phyloP scores from a whole-genome alignment of 2,329 filamentous ascomycete species.

The Alternaria tenuissima region DNA sequence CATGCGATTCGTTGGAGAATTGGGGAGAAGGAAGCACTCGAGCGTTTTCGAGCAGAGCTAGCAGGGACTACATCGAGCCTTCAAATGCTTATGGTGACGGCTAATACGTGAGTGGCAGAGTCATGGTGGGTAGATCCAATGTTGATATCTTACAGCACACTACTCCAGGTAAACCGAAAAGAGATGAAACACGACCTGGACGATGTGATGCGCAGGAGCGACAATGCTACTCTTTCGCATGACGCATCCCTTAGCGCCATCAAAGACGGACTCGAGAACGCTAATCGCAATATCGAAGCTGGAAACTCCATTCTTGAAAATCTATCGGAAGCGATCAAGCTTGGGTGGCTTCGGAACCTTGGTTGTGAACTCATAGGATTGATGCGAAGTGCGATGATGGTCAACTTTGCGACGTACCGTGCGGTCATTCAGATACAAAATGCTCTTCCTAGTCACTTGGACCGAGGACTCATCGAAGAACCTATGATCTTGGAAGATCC shows the following conservation, averaged over 20 bases:
- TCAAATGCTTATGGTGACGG: constrained; percentile 15
- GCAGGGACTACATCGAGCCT: constrained; percentile 8
- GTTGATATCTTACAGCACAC: background rate
- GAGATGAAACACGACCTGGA: background rate
- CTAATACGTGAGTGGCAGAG: background rate
- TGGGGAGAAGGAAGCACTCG: constrained; percentile 20
- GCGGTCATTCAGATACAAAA: background rate
- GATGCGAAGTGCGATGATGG: background rate
- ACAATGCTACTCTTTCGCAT: background rate
- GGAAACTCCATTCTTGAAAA: background rate
- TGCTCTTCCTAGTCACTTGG: background rate
- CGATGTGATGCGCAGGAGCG: background rate
- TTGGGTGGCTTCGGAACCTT: background rate
- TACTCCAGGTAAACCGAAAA: background rate
- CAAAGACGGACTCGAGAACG: background rate
- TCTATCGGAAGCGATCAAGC: background rate
- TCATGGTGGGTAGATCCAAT: too few species aligned
- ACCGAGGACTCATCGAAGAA: background rate
- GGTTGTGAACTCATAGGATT: background rate
- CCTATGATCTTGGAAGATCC: background rate
- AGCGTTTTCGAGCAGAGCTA: constrained; percentile 22
- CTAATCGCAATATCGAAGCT: background rate
- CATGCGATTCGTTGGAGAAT: constrained; percentile 20
- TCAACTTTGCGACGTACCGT: background rate
- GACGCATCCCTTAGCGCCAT: background rate